Base-by-base conservation (phyloP, 2,329 filamentous ascomycete species). In the Alternaria panax region DNA sequence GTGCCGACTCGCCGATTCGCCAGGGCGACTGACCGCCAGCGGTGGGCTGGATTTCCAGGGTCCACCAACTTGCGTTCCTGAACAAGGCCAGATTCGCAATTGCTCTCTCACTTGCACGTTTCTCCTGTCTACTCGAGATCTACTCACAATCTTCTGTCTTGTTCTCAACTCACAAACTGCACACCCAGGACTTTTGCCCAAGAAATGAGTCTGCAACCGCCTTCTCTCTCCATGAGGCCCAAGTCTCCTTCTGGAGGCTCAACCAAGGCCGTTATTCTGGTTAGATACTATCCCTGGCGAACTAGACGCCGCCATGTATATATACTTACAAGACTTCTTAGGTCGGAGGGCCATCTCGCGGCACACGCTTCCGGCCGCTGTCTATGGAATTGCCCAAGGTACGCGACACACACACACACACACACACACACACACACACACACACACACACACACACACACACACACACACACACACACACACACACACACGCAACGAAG, bases 341-440 rank as follows among this genome's bases (percentile, higher is more conserved):
- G 93, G 94, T 98, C 75, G 94, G 94, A 68, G 94, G 95, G 62
- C 93, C 95, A 56, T 97, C 93, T 59, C 88, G 95, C 85, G 95
- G 95, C 78, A 99, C 95, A 64, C 88, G 95, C 69, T 98, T 98
- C 83, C 88, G 95, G 70, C 95, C 95, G 72, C 86, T 99, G 69
- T 97, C 93, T 56, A 90, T 98, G 73, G 95, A 99, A 82, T 86
- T 97, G 57, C 95, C 95, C 71, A 98, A 98, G 88, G 92, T 94
- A 80, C 63, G 81, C 78, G 42, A 38, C 42, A 32, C n/a, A n/a
- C n/a, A n/a, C n/a, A n/a, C n/a, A n/a, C n/a, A n/a, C n/a, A n/a
- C n/a, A n/a, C n/a, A n/a, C n/a, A n/a, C n/a, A n/a, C n/a, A n/a
- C n/a, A n/a, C n/a, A n/a, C n/a, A n/a, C n/a, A n/a, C n/a, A n/a